Evolutionary conservation across 2,329 filamentous ascomycete genomes (phyloP), one percentile per base, ranked within the genome.

Genomic region (Nothopassalora personata): DNA sequence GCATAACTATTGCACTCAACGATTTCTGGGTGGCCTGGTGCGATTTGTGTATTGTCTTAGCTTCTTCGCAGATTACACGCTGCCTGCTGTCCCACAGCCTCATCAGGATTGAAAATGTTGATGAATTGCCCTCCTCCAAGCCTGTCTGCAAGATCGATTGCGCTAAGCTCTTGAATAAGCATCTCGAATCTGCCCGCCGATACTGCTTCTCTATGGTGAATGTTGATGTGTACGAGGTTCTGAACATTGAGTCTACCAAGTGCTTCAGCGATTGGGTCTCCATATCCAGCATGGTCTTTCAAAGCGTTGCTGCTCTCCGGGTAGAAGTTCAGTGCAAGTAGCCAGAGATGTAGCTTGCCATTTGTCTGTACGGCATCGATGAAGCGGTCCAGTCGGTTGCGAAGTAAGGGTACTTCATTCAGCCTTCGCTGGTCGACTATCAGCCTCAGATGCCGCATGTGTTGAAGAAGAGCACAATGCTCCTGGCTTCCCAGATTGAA

Each of bases 31-130:
- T 3, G 23, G 2, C 23, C 1, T 23, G 23, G 23, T 23, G 23
- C 23, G 23, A 23, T 23, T 23, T 23, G 23, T 23, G 23, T 23
- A 23, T 23, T 23, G 23, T 36, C 19, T 50, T 23, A 50, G 6
- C 4, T 23, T n/a, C 47, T 18, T 28, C 47, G 19, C n/a, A 51
- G 28, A n/a, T 51, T 51, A 15, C 49, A 51, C n/a, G 49, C 33
- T 5, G 49, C 49, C 30, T 51, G 27, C 18, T 34, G 49, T 13
- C 49, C 49, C 4, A 51, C 49, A 18, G 49, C 49, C 18, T 51
- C 49, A 19, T 51, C 49, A 31, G 49, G 49, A 34, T 51, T 51
- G 30, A 51, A 51, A 30, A 51, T 51, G 49, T 51, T 51, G 49
- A 51, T 34, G 30, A 51, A 51, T 13, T 19, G n/a, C 4, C 30